Conservation (phyloP, 768 basidiomycete species). For the Lactarius vividus region DNA sequence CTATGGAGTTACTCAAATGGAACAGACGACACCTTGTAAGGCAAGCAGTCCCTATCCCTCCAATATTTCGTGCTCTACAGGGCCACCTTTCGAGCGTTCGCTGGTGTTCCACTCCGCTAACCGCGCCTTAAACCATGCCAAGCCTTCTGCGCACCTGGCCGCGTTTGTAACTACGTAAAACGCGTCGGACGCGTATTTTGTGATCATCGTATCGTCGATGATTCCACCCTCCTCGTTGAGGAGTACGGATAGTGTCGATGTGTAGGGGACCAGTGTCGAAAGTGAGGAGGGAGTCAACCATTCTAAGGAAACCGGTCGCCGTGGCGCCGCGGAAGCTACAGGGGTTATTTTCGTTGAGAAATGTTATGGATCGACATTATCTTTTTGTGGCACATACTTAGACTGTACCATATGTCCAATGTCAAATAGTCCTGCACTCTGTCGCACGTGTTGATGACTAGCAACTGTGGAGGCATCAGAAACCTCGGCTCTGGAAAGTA, state of each 20-base stretch:
- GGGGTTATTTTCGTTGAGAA: not conserved
- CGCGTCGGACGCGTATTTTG: conserved; percentile 72
- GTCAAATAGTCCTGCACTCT: conserved; percentile 84
- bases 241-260: conserved; percentile 84
- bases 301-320: conserved; percentile 81
- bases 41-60: conserved; percentile 88
- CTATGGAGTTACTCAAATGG: not conserved
- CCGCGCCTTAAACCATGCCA: conserved; percentile 69
- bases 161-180: conserved; percentile 98
- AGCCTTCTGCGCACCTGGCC: conserved; percentile 76
- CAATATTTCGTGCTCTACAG: conserved; percentile 78
- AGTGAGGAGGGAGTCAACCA: conserved; percentile 88
- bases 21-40: conserved; percentile 65
- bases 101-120: conserved; percentile 76
- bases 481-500: not conserved
- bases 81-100: conserved; percentile 46
- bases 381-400: conserved; percentile 49
- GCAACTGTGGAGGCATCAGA: conserved; percentile 52
- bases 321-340: conserved; percentile 77
- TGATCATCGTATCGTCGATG: conserved; percentile 93
- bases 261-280: conserved; percentile 59
- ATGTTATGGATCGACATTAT: not conserved
- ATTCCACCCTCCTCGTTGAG: conserved; percentile 91
- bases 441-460: conserved; percentile 87
- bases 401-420: conserved; percentile 99